phyloP scores from a whole-genome alignment of 768 basidiomycete genomes.

The Royoungia palumana region DNA sequence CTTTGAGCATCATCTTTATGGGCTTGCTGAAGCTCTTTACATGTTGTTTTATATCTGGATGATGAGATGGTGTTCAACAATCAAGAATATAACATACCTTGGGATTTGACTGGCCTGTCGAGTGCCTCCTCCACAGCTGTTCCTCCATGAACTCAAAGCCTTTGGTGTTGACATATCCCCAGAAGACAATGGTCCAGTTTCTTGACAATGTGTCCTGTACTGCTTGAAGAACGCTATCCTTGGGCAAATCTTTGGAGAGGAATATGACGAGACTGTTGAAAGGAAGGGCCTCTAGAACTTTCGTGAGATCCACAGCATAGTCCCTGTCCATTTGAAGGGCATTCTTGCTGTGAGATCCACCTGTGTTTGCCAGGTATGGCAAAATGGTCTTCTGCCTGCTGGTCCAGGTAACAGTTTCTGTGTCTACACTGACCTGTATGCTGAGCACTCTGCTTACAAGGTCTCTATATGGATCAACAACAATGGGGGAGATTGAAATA shows the following conservation, averaged over 20 bases:
- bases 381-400: not conserved
- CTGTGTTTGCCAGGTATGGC: not conserved
- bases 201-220: not conserved
- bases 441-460: not conserved
- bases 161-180: not conserved
- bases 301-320: too few relatives aligned
- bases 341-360: too few relatives aligned
- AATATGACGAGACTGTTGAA: not conserved
- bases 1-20: too few relatives aligned
- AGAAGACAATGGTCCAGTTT: not conserved
- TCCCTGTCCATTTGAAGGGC: too few relatives aligned
- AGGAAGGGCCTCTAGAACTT: too few relatives aligned
- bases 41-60: too few relatives aligned
- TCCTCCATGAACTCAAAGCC: not conserved
- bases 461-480: too few relatives aligned
- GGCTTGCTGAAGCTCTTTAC: too few relatives aligned
- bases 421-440: not conserved
- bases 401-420: not conserved
- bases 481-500: too few relatives aligned
- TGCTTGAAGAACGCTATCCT: not conserved
- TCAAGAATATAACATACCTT: not conserved
- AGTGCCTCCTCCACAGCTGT: too few relatives aligned
- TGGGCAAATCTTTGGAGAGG: not conserved
- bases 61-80: too few relatives aligned
- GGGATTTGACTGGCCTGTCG: not conserved